Percentiles rank a stretch among this genome's conserved stretches.
phyloP scores from a whole-genome alignment of 768 basidiomycete genomes.

The Trametes maxima region DNA sequence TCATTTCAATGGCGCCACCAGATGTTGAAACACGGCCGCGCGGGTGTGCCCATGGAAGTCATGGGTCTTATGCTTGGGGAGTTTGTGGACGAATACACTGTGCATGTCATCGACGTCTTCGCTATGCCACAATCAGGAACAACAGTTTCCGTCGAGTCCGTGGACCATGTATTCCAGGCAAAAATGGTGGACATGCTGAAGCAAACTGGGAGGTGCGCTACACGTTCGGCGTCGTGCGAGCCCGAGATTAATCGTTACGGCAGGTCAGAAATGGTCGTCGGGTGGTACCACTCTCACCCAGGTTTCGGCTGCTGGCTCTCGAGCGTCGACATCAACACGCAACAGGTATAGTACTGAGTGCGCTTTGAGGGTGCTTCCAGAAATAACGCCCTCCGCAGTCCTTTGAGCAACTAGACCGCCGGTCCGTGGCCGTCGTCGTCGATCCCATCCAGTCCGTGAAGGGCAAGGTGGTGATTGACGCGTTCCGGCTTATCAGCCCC shows the following conservation, averaged over 20 bases:
- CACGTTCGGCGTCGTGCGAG: not conserved
- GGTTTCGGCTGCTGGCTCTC: conserved; percentile 99
- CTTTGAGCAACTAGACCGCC: conserved; percentile 90
- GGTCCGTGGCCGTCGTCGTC: conserved; percentile 95
- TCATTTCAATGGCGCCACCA: conserved; percentile 34
- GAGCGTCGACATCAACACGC: conserved; percentile 98
- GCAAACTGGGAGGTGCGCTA: conserved; percentile 88
- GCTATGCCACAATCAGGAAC: conserved; percentile 99
- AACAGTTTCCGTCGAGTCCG: conserved; percentile 95
- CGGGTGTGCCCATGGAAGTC: conserved; percentile 99
- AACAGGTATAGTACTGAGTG: conserved; percentile 61
- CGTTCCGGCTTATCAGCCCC: conserved; percentile 95
- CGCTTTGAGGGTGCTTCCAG: not conserved
- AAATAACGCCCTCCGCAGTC: conserved; percentile 55
- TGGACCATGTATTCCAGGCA: conserved; percentile 97
- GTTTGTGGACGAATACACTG: conserved; percentile 97
- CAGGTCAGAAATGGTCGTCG: conserved; percentile 96
- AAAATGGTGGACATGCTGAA: conserved; percentile 99
- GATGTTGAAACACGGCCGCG: conserved; percentile 99
- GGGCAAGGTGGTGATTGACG: conserved; percentile 98
- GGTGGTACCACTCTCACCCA: conserved; percentile 99
- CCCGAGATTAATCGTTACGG: not conserved
- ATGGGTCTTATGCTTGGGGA: conserved; percentile 99
- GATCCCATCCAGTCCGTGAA: conserved; percentile 99
- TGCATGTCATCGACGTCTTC: conserved; percentile 95